These are phyloP conservation scores for Parachlorella kessleri DNA, from an alignment of 139 green algal species.

Conservation along the genomic window DNA sequence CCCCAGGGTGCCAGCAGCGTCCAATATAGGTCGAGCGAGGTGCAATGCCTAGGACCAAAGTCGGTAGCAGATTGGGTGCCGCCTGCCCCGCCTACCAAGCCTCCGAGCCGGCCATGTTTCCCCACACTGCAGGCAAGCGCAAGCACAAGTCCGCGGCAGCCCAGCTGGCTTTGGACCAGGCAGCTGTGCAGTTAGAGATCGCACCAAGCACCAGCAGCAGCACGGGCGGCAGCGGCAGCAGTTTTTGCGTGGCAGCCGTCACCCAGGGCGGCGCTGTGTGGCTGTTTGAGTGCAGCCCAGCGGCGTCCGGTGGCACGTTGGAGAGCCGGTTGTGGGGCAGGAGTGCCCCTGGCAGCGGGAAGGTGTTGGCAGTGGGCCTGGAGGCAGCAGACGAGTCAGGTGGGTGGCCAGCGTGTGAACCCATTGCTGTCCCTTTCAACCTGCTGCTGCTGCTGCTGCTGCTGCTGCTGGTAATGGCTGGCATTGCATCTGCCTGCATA, in stretches of 20 bases:
- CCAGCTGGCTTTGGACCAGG: conserved; percentile 2
- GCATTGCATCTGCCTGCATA: too few species aligned
- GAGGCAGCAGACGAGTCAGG: conserved; percentile 5
- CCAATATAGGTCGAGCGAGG: too few species aligned
- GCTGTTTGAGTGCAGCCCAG: conserved; percentile 12
- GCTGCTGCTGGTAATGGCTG: too few species aligned
- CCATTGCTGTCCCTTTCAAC: too few species aligned
- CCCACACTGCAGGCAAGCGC: conserved; percentile 7
- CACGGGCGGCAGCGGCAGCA: not conserved
- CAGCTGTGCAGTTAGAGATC: not conserved
- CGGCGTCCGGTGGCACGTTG: not conserved
- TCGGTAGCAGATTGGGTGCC: too few species aligned
- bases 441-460: too few species aligned
- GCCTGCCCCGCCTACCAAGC: too few species aligned
- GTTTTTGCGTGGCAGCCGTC: conserved; percentile 23
- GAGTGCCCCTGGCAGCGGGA: not conserved
- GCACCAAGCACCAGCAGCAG: not conserved
- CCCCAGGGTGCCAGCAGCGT: too few species aligned
- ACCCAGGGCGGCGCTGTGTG: not conserved
- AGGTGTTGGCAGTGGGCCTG: conserved; percentile 1
- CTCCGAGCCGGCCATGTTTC: too few species aligned
- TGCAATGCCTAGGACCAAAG: too few species aligned
- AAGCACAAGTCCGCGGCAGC: conserved; percentile 3
- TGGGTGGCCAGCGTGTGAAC: too few species aligned
- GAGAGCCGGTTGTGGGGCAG: not conserved